Evolutionary conservation across 208 protist species (phyloP).

Genomic region (Crithidia expoeki): DNA sequence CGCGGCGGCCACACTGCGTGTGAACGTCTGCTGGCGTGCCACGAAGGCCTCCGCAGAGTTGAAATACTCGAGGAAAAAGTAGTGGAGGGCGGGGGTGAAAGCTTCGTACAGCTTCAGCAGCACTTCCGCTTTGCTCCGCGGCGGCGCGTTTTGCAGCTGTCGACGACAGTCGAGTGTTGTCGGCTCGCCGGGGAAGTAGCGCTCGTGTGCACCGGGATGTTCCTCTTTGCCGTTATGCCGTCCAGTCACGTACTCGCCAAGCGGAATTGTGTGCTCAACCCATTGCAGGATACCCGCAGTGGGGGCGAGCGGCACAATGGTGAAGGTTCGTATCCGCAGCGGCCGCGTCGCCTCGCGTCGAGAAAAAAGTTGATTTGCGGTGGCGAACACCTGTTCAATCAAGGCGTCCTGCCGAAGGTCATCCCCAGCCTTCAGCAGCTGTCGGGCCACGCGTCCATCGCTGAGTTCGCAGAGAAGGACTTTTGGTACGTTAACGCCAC

Average conservation of each 20-base stretch:
- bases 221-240: conserved; percentile 19
- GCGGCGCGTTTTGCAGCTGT: conserved; percentile 41
- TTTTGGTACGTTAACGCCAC: conserved; percentile 97
- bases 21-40: conserved; percentile 84
- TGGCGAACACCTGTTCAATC: conserved; percentile 95
- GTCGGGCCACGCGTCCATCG: conserved; percentile 82
- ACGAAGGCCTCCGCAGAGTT: conserved; percentile 79
- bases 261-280: conserved; percentile 89
- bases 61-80: conserved; percentile 96
- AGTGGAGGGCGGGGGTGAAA: conserved; percentile 95
- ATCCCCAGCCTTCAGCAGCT: conserved; percentile 93
- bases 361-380: conserved; percentile 81
- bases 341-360: conserved; percentile 11
- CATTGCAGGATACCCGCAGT: conserved; percentile 92
- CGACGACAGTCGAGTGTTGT: conserved; percentile 60
- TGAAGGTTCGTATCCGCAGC: conserved; percentile 92
- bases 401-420: conserved; percentile 97
- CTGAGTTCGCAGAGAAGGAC: conserved; percentile 81
- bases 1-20: conserved; percentile 85
- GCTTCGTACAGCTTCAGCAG: conserved; percentile 67
- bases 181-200: conserved; percentile 85
- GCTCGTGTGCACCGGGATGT: conserved; percentile 69
- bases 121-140: conserved; percentile 25
- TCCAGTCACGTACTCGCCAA: conserved; percentile 91
- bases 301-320: conserved; percentile 92